phyloP scores from a whole-genome alignment of 2,329 filamentous ascomycete species.

The Cordyceps farinosa region DNA sequence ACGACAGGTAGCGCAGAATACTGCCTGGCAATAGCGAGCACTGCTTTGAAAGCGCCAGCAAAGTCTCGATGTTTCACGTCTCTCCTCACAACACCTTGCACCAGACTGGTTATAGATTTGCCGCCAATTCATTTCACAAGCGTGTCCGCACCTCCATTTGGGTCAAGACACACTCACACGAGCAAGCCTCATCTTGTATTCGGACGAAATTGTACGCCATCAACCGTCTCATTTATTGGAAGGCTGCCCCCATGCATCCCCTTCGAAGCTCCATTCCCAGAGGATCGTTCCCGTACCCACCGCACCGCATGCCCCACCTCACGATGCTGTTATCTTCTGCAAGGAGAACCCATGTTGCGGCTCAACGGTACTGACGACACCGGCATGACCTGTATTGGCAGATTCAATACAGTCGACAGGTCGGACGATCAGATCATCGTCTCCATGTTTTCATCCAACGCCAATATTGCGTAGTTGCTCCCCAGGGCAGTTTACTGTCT shows the following conservation, averaged over 20 bases:
- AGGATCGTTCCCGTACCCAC: slow-evolving; percentile 14
- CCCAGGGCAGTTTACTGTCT: not conserved
- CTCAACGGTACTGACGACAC: slow-evolving; percentile 5
- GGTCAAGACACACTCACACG: not conserved
- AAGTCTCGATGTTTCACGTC: not conserved
- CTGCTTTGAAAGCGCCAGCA: too few relatives aligned
- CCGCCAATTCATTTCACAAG: not conserved
- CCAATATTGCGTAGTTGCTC: not conserved
- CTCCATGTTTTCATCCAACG: not conserved
- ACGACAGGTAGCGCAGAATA: not conserved
- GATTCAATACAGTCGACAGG: not conserved
- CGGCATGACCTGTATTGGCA: not conserved
- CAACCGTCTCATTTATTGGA: not conserved
- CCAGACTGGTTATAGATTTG: not conserved
- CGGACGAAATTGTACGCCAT: not conserved
- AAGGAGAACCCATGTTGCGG: not conserved
- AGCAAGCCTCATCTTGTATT: not conserved
- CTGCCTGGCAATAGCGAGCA: too few relatives aligned
- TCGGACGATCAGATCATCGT: not conserved
- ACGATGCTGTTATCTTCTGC: slow-evolving; percentile 8
- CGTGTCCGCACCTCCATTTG: too few relatives aligned
- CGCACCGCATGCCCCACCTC: slow-evolving; percentile 3
- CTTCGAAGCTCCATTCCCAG: not conserved
- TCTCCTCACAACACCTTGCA: too few relatives aligned
- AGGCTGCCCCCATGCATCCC: not conserved